phyloP scores from a whole-genome alignment of 768 basidiomycete species.

The Termitomyces sp. region DNA sequence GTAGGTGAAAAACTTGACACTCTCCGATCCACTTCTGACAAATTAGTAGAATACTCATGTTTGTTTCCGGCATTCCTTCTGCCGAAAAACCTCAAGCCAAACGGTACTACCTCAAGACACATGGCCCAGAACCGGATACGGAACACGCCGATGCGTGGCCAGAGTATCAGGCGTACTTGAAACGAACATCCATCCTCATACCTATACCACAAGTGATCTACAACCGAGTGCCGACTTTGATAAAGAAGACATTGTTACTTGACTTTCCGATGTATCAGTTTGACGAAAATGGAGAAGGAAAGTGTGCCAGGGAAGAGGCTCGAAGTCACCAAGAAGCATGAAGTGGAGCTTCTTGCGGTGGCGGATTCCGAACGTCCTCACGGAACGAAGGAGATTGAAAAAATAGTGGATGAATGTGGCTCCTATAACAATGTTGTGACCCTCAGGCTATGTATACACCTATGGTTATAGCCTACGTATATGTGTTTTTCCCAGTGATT shows the following conservation, averaged over 20 bases:
- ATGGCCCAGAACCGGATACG: constrained; percentile 29
- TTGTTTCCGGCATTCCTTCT: constrained; percentile 66
- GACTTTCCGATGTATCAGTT: constrained; percentile 65
- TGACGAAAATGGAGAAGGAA: constrained; percentile 45
- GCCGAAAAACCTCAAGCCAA: constrained; percentile 66
- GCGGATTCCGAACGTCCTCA: no score
- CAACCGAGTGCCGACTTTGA: constrained; percentile 37
- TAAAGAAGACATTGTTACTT: constrained; percentile 56
- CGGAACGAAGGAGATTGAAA: no score
- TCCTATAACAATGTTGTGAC: no score
- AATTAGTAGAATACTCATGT: constrained; percentile 43
- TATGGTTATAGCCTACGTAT: no score
- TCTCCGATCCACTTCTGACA: neutral
- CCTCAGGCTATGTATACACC: neutral
- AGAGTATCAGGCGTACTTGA: neutral
- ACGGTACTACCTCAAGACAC: constrained; percentile 51
- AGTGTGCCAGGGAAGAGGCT: constrained; percentile 9
- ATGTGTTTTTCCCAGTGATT: no score
- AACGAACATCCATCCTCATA: constrained; percentile 1
- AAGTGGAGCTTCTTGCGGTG: neutral
- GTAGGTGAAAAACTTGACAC: neutral
- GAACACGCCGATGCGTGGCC: neutral
- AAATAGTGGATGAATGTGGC: no score
- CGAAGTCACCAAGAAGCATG: neutral
- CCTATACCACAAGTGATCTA: neutral